These are phyloP conservation scores for Chlorella sp. DNA, from an alignment of 139 green algal genomes.

Conservation along the genomic window DNA sequence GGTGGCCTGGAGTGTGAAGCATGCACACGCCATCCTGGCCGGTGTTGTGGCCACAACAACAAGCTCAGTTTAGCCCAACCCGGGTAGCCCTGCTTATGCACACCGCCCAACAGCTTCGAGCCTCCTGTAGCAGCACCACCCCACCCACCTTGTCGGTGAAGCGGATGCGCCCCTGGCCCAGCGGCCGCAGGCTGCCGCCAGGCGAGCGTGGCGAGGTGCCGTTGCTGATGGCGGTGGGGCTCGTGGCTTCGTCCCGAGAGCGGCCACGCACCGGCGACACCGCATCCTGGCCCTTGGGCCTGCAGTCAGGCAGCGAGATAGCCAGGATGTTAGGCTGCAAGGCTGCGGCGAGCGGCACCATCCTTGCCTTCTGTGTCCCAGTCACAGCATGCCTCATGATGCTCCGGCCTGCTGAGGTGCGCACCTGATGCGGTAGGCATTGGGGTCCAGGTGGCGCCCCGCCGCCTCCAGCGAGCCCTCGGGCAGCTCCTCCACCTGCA, in stretches of 20 bases:
- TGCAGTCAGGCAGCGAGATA: neutral
- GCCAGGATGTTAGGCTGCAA: neutral
- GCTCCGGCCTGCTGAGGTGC: neutral
- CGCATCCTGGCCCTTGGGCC: constrained; percentile 13
- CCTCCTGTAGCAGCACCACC: no score
- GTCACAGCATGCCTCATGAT: neutral
- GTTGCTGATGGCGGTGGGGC: neutral
- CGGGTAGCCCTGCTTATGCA: no score
- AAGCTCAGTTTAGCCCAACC: no score
- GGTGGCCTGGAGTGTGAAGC: constrained; percentile 70
- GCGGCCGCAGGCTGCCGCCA: neutral
- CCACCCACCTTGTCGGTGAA: constrained; percentile 72
- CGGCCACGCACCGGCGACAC: constrained; percentile 1
- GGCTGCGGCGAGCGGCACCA: neutral
- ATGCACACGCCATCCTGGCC: no score
- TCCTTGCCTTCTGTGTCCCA: neutral
- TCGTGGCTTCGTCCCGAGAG: neutral
- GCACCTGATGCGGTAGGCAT: constrained; percentile 51
- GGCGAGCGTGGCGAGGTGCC: neutral
- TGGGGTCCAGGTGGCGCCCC: constrained; percentile 30
- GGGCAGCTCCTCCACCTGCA: constrained; percentile 40
- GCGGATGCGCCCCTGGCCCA: constrained; percentile 21
- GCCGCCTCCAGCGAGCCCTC: constrained; percentile 41
- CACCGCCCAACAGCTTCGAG: no score
- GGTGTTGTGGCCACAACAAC: no score